Conservation (phyloP, 208 protist species). For the Leishmania martiniquensis region DNA sequence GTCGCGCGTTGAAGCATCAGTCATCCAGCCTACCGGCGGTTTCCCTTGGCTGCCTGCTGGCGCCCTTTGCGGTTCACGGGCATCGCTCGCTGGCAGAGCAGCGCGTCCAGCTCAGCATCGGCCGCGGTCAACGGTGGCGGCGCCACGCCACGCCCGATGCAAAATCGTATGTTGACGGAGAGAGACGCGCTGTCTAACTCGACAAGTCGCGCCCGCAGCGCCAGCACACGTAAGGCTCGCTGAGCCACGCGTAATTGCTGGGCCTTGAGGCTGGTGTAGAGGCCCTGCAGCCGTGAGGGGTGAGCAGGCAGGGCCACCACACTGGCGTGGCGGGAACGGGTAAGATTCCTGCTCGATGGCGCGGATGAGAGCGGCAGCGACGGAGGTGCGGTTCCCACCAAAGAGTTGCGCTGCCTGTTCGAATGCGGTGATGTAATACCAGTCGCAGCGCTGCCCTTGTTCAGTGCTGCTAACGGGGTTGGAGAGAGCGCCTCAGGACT, state of each 20-base stretch:
- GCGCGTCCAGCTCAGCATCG: slow-evolving; percentile 32
- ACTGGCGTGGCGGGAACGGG: slow-evolving; percentile 23
- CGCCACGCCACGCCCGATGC: slow-evolving; percentile 45
- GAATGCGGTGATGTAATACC: background rate
- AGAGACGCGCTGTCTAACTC: slow-evolving; percentile 28
- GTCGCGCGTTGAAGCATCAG: background rate
- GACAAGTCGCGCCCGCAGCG: slow-evolving; percentile 30
- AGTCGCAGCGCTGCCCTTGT: background rate
- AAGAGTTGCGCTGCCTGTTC: background rate
- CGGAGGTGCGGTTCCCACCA: background rate
- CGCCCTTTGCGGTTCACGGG: slow-evolving; percentile 18
- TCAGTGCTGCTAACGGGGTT: background rate
- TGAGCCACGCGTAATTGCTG: slow-evolving; percentile 22
- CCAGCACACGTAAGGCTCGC: slow-evolving; percentile 35
- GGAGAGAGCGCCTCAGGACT: background rate
- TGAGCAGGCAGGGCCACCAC: background rate
- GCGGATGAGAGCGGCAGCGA: background rate
- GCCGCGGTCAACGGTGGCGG: slow-evolving; percentile 21
- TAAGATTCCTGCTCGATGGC: slow-evolving; percentile 1
- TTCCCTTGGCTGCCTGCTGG: slow-evolving; percentile 11
- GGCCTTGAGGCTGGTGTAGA: slow-evolving; percentile 7
- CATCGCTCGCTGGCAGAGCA: slow-evolving; percentile 5
- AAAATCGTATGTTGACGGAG: slow-evolving; percentile 37
- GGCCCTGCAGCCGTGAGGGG: slow-evolving; percentile 12
- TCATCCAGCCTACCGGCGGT: slow-evolving; percentile 5